Evolutionary conservation across 2,329 filamentous ascomycete genomes (phyloP).

Genomic region (Diaporthe ampelina): DNA sequence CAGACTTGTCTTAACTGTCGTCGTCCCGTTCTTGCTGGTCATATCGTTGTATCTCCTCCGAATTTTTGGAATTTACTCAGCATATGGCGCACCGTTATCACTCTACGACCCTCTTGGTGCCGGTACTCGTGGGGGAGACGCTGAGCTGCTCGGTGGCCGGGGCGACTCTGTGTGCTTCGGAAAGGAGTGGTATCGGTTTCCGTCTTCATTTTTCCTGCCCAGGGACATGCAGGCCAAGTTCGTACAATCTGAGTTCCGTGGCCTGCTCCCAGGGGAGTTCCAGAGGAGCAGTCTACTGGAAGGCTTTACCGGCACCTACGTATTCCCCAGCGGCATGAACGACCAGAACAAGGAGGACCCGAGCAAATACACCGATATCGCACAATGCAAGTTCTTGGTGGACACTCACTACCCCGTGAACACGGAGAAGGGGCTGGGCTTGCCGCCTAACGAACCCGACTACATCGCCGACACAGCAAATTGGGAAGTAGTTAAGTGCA

Average conservation of each 20-base stretch:
- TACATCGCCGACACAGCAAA: conserved; percentile 80
- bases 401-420: conserved; percentile 84
- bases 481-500: conserved; percentile 85
- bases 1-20: conserved; percentile 76
- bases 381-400: conserved; percentile 84
- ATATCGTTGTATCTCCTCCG: conserved; percentile 56
- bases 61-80: conserved; percentile 81
- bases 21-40: conserved; percentile 66
- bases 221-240: conserved; percentile 89
- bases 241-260: conserved; percentile 89
- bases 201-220: conserved; percentile 91
- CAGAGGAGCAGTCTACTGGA: conserved; percentile 79
- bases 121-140: conserved; percentile 57
- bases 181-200: conserved; percentile 99
- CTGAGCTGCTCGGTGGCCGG: conserved; percentile 62
- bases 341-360: conserved; percentile 89
- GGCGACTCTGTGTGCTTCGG: conserved; percentile 87
- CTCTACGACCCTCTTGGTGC: conserved; percentile 78
- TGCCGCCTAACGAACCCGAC: conserved; percentile 81
- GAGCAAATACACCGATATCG: conserved; percentile 86
- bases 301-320: conserved; percentile 86
- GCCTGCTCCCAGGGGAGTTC: conserved; percentile 92
- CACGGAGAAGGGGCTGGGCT: conserved; percentile 48
- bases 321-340: conserved; percentile 88
- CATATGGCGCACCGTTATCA: conserved; percentile 84